phyloP scores from a whole-genome alignment of 108 stramenopile genomes.

The Skeletonema grethae region DNA sequence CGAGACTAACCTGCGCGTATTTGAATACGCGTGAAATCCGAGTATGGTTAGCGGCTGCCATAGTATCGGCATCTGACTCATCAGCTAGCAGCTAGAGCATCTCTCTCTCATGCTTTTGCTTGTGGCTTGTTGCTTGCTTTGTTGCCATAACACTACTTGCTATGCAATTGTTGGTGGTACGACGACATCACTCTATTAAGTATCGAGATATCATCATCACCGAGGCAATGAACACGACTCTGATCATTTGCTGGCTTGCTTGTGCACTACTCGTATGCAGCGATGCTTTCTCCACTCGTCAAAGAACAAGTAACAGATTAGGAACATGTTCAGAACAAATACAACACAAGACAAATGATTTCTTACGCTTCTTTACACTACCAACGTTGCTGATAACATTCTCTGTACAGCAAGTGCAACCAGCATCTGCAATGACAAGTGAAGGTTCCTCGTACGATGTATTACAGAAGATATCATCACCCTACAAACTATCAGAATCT shows the following conservation, averaged over 20 bases:
- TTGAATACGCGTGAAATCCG: too few species aligned
- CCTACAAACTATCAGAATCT: constrained; percentile 7
- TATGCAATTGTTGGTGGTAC: too few species aligned
- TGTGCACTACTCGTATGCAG: background rate
- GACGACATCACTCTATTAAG: too few species aligned
- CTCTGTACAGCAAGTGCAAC: background rate
- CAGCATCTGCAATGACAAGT: background rate
- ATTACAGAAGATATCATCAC: too few species aligned
- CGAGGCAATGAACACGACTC: background rate
- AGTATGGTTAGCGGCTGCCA: too few species aligned
- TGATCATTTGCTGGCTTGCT: background rate
- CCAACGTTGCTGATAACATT: background rate
- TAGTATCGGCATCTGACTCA: background rate
- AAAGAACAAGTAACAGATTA: too few species aligned
- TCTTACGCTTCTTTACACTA: background rate
- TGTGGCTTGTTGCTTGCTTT: too few species aligned
- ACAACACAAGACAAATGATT: background rate
- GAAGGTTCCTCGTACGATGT: background rate
- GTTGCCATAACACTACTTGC: too few species aligned
- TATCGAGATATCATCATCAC: background rate
- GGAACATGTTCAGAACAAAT: background rate
- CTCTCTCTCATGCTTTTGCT: too few species aligned
- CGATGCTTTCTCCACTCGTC: background rate
- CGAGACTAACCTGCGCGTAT: too few species aligned
- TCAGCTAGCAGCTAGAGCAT: too few species aligned